A percentile compares a stretch with the other conserved stretches of the same genome.
Evolutionary conservation across 495 filamentous ascomycete genomes (phyloP).

Genomic region (Xylaria flabelliformis): DNA sequence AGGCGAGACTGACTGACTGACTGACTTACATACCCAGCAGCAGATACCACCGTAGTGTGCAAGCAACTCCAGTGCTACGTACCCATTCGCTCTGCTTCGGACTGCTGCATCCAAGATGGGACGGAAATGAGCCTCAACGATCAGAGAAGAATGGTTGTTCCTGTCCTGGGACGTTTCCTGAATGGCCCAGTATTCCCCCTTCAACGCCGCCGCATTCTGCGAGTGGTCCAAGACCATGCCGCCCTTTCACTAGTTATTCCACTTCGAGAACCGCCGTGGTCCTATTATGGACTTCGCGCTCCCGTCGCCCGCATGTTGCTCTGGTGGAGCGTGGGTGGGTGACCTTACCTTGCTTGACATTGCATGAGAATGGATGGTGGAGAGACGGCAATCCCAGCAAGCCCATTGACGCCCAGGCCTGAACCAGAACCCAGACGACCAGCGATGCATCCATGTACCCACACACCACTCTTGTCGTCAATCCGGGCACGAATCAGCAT

Average conservation of each 20-base stretch:
- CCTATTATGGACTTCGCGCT: conserved; percentile 13
- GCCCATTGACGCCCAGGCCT: conserved; percentile 11
- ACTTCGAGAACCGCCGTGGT: conserved; percentile 11
- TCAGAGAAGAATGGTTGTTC: not conserved
- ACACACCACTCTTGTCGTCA: conserved; percentile 26
- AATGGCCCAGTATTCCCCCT: conserved; percentile 16
- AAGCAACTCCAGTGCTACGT: conserved; percentile 3
- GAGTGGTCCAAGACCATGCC: not conserved
- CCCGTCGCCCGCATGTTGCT: not conserved
- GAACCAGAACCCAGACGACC: not conserved
- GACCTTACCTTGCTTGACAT: conserved; percentile 5
- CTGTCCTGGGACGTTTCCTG: conserved; percentile 13
- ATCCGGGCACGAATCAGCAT: conserved; percentile 32
- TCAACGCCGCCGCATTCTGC: conserved; percentile 24
- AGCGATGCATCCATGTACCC: conserved; percentile 9
- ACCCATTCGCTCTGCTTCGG: conserved; percentile 11
- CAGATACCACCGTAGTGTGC: conserved; percentile 5
- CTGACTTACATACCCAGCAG: not conserved
- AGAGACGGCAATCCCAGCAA: not conserved
- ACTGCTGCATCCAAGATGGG: conserved; percentile 14
- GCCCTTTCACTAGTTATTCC: conserved; percentile 10
- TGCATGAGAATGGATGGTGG: conserved; percentile 22
- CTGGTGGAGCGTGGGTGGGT: conserved; percentile 8
- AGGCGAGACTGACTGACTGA: not conserved
- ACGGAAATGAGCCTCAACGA: conserved; percentile 21